Base-by-base conservation (phyloP, 208 protist genomes). In the Acanthamoeba royreba region DNA sequence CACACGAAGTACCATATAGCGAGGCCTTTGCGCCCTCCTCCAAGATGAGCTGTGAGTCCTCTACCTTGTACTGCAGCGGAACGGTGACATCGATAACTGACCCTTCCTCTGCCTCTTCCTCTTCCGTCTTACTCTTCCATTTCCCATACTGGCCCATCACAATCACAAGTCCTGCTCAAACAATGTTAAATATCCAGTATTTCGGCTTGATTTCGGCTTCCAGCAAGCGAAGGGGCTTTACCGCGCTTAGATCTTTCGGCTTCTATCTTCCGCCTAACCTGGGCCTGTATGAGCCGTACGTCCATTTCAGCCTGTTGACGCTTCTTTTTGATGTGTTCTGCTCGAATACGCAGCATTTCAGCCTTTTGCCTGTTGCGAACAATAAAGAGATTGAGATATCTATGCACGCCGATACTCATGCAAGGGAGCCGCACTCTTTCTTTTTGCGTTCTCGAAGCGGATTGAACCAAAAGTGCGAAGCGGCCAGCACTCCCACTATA, bases 11-110 rank as follows among this genome's bases (percentile, higher is more conserved):
- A 86, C 74, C 74, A 31, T 86, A 86, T 17, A 86, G 42, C 28
- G 74, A 35, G 28, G 74, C 74, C 74, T 86, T 86, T 25, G 74
- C 47, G 74, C 74, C 74, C 74, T 86, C 74, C 22, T 86, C 74
- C n/a, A 86, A 38, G 22, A 86, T 47, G 52, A 90, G 47, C 53
- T 69, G 83, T 22, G 83, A 90, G 83, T 90, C 83, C 35, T 90
- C 83, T 2, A 90, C 83, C 53, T 47, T 72, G 53, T 69, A 90
- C 40, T 90, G 83, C 1, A 90, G 52, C 31, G 83, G 52, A 31
- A 69, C 53, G 25, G 83, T 90, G 52, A 90, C 83, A 31, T 90
- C 83, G 52, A 90, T 90, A 46, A 90, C 83, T 25, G 83, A 90
- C 4, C 53, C 53, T 53, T 90, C 83, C 25, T 90, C 53, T 8